phyloP scores from a whole-genome alignment of 2,329 filamentous ascomycete genomes.

The Macrophomina tecta region DNA sequence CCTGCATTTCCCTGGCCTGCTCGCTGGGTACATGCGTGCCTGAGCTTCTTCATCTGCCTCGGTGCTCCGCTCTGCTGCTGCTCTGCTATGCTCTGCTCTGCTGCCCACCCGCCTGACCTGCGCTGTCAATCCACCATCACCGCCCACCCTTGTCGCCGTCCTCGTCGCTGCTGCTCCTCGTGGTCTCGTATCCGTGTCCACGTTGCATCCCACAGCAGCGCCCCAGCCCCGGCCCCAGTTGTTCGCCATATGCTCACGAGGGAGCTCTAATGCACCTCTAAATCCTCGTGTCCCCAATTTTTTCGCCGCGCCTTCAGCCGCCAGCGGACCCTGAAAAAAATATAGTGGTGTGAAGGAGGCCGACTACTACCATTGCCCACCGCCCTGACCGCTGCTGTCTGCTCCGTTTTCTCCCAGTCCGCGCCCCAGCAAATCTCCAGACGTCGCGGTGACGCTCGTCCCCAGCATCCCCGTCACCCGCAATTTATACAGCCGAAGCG shows the following conservation, averaged over 20 bases:
- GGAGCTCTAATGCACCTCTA: slow-evolving; percentile 13
- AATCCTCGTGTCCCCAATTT: not conserved
- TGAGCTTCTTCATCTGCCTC: no score
- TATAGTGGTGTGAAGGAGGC: not conserved
- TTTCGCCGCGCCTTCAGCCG: slow-evolving; percentile 9
- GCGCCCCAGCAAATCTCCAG: not conserved
- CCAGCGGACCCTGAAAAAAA: slow-evolving; percentile 12
- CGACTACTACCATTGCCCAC: not conserved
- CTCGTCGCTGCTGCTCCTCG: slow-evolving; percentile 1
- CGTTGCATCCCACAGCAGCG: slow-evolving; percentile 12
- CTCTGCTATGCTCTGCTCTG: not conserved
- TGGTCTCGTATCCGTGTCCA: slow-evolving; percentile 25
- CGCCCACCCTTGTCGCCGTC: not conserved
- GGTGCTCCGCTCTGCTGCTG: not conserved
- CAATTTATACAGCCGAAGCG: slow-evolving; percentile 9
- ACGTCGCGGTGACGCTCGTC: not conserved
- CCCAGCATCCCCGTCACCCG: slow-evolving; percentile 6
- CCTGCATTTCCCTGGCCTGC: not conserved
- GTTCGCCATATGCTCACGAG: slow-evolving; percentile 14
- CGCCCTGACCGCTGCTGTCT: not conserved
- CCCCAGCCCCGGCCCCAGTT: not conserved
- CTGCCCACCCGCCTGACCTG: not conserved
- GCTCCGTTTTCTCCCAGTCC: not conserved
- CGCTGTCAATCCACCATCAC: not conserved
- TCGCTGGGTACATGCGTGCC: not conserved